Evolutionary conservation across 257 asterid species (phyloP).

Genomic region (Perilla frutescens): DNA sequence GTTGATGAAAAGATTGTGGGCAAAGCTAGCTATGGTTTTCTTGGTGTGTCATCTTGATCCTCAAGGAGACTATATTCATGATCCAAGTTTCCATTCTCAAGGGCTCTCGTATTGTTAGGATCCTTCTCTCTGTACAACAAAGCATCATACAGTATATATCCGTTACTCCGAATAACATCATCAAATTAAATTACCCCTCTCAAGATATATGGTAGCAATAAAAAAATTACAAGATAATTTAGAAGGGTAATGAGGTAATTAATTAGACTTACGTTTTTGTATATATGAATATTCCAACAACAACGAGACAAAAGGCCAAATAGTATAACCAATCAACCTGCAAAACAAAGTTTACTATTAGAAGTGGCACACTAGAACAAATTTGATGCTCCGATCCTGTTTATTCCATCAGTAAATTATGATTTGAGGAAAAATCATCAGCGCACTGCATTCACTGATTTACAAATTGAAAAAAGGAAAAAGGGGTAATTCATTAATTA

Average conservation of each 20-base stretch:
- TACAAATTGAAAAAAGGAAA: background rate
- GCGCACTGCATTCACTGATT: background rate
- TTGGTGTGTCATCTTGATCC: constrained; percentile 41
- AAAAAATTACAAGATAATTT: too few species aligned
- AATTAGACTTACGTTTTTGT: constrained; percentile 52
- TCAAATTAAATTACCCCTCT: too few species aligned
- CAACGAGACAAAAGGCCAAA: constrained; percentile 61
- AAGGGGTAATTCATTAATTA: background rate
- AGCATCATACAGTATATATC: too few species aligned
- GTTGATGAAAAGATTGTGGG: background rate
- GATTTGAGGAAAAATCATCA: background rate
- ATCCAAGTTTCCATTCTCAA: constrained; percentile 34
- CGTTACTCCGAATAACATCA: too few species aligned
- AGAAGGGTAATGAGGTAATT: background rate
- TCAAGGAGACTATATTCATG: constrained; percentile 45
- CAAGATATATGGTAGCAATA: too few species aligned
- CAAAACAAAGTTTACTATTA: constrained; percentile 8
- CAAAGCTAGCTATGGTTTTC: background rate
- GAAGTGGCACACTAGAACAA: background rate
- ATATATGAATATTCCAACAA: constrained; percentile 62
- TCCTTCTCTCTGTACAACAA: constrained; percentile 46
- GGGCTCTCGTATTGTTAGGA: constrained; percentile 9
- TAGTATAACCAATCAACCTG: constrained; percentile 83
- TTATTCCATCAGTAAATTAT: too few species aligned
- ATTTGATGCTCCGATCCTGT: background rate